Evolutionary conservation across 2,329 filamentous ascomycete species (phyloP).

Genomic region (Cordyceps cicadae): DNA sequence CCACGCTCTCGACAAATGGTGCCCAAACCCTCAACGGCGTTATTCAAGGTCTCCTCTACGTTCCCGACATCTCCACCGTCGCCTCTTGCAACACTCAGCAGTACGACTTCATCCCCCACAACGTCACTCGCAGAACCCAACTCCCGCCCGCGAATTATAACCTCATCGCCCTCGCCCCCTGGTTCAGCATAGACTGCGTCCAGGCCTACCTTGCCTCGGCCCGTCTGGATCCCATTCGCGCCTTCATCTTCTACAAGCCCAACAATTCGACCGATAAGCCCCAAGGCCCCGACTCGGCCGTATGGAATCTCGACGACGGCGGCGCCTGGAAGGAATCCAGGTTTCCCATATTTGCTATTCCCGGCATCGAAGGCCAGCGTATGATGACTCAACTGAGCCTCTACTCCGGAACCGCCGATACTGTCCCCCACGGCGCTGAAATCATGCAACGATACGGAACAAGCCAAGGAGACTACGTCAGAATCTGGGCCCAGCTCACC

Average conservation of each 20-base stretch:
- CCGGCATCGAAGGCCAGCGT: conserved; percentile 54
- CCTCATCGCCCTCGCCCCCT: conserved; percentile 76
- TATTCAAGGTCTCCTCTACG: conserved; percentile 75
- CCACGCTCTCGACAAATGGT: conserved; percentile 65
- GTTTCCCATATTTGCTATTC: conserved; percentile 78
- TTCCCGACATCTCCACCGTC: conserved; percentile 56
- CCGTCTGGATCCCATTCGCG: conserved; percentile 50
- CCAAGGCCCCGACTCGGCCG: conserved; percentile 52
- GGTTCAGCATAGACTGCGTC: conserved; percentile 69
- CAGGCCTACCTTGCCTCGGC: conserved; percentile 59
- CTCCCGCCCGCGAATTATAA: conserved; percentile 63
- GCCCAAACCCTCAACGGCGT: conserved; percentile 49
- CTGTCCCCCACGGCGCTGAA: conserved; percentile 49
- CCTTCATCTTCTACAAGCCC: conserved; percentile 56
- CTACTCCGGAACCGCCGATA: conserved; percentile 69
- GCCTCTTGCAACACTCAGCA: conserved; percentile 57
- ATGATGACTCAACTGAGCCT: conserved; percentile 64
- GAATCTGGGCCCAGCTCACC: conserved; percentile 49
- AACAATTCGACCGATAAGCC: conserved; percentile 51
- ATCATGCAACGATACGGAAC: conserved; percentile 47
- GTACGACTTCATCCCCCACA: conserved; percentile 59
- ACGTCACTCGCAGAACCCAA: conserved; percentile 65
- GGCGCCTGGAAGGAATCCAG: conserved; percentile 64
- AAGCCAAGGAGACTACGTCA: conserved; percentile 50
- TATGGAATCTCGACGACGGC: conserved; percentile 64